Evolutionary conservation across 352 stramenopile genomes (phyloP).

Genomic region (Elongisporangium prolatum): DNA sequence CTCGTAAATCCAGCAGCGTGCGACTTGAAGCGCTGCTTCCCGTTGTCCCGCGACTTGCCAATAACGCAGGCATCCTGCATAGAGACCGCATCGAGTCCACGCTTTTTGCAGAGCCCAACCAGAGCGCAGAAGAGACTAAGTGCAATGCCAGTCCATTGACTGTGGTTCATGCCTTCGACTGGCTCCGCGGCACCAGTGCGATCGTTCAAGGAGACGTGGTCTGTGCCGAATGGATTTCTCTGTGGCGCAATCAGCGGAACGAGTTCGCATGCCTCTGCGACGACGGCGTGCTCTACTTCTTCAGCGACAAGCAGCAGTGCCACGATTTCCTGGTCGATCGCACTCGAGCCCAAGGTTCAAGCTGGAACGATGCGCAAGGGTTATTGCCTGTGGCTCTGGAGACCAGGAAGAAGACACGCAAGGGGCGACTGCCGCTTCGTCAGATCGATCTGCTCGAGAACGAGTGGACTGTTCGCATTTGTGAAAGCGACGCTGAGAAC

Average conservation of each 20-base stretch:
- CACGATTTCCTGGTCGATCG: conserved; percentile 58
- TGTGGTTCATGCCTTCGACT: conserved; percentile 13
- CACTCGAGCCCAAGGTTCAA: conserved; percentile 11
- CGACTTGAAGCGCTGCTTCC: conserved; percentile 2
- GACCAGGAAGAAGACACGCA: conserved; percentile 36
- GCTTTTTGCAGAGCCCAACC: conserved; percentile 4
- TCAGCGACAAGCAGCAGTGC: conserved; percentile 35
- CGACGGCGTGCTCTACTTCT: conserved; percentile 51
- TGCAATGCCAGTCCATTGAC: conserved; percentile 8
- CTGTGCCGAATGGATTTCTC: conserved; percentile 50
- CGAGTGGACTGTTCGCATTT: conserved; percentile 40
- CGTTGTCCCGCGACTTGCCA: neutral
- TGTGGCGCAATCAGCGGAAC: conserved; percentile 57
- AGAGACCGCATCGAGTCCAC: neutral
- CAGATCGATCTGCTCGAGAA: conserved; percentile 37
- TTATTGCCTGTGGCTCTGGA: conserved; percentile 10
- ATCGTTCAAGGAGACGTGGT: conserved; percentile 48
- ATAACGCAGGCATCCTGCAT: conserved; percentile 3
- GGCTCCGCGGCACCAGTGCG: conserved; percentile 11
- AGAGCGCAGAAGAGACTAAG: conserved; percentile 12
- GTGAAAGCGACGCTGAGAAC: conserved; percentile 18
- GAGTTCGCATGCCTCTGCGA: conserved; percentile 65
- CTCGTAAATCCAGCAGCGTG: conserved; percentile 1
- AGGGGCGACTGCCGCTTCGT: conserved; percentile 32
- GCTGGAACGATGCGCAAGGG: conserved; percentile 3